Evolutionary conservation across 352 stramenopile species (phyloP), one percentile per base, ranked within the genome.

Genomic region (Phytophthora lateralis): DNA sequence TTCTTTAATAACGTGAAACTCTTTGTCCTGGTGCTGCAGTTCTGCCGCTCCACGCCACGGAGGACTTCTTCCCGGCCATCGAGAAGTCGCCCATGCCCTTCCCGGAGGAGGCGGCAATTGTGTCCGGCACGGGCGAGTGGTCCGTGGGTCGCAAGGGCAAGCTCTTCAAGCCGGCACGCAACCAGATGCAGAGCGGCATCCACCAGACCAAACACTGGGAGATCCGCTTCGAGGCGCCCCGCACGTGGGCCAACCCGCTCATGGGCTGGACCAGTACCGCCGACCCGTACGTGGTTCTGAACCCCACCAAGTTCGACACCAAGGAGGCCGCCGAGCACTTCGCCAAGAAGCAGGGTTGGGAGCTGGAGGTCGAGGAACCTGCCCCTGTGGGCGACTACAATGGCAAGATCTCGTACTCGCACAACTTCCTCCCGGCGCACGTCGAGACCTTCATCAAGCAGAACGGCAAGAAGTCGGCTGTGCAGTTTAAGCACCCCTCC

Each of bases 261-360:
- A 98, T 98, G 94, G 92, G 92, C 55, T 98, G 94, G 94, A 96
- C 90, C 29, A 94, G 76, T 52, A 95, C 80, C 38, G 84, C 83
- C 24, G 94, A 98, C 74, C 73, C 93, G 46, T 85, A 97, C 63
- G 78, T 92, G 34, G 86, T 73, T 60, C 75, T 95, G 54, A 76
- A 89, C 60, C 38, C 38, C 17, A 69, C 95, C 67, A 91, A 88
- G 64, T 98, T 98, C 55, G 80, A 94, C 65, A 97, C 79, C 41
- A 82, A 93, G 50, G 81, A 92, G 60, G 85, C 95, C 10, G 94
- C 94, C 14, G 67, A 95, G 42, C 24, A 47, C 30, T 91, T 90
- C 37, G 82, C 80, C 9, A 80, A 97, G 71, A 95, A 96, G 62
- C 80, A 97, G 47, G 78, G 80, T 24, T 98, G 90, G 86, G 85